phyloP scores from a whole-genome alignment of 768 basidiomycete species.

The Rhizopogon sp. region DNA sequence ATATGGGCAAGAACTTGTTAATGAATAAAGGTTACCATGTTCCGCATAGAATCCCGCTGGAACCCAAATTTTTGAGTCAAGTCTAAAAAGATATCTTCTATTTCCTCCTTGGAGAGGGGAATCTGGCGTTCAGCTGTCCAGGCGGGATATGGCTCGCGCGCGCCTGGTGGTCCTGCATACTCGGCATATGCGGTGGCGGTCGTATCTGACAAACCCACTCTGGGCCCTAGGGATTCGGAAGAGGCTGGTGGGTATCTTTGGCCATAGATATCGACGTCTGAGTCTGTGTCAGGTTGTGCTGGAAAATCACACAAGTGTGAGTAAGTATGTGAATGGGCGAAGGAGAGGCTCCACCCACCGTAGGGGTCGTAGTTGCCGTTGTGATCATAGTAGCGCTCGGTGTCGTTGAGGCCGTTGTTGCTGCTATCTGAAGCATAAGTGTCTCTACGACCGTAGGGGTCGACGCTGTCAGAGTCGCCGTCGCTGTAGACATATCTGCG shows the following conservation, averaged over 20 bases:
- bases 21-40: conserved; percentile 59
- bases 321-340: conserved; percentile 1
- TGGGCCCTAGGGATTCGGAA: conserved; percentile 67
- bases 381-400: conserved; percentile 60
- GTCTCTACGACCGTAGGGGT: conserved; percentile 58
- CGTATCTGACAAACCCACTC: conserved; percentile 59
- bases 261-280: conserved; percentile 70
- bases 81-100: conserved; percentile 97
- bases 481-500: conserved; percentile 59
- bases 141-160: conserved; percentile 85
- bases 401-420: conserved; percentile 43
- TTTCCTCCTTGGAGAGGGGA: conserved; percentile 98
- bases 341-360: conserved; percentile 32
- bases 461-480: conserved; percentile 68
- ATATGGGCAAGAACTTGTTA: conserved; percentile 5
- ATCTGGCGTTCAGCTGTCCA: conserved; percentile 92
- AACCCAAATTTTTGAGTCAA: conserved; percentile 99
- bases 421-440: conserved; percentile 70
- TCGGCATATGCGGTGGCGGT: conserved; percentile 74
- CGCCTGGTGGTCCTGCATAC: conserved; percentile 47
- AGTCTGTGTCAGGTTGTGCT: conserved; percentile 83
- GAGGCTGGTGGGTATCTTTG: conserved; percentile 63
- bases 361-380: conserved; percentile 59
- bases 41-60: conserved; percentile 91
- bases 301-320: conserved; percentile 13